Evolutionary conservation across 2,329 filamentous ascomycete genomes (phyloP), one percentile per base, ranked within the genome.

Genomic region (Hymenoscyphus linearis): DNA sequence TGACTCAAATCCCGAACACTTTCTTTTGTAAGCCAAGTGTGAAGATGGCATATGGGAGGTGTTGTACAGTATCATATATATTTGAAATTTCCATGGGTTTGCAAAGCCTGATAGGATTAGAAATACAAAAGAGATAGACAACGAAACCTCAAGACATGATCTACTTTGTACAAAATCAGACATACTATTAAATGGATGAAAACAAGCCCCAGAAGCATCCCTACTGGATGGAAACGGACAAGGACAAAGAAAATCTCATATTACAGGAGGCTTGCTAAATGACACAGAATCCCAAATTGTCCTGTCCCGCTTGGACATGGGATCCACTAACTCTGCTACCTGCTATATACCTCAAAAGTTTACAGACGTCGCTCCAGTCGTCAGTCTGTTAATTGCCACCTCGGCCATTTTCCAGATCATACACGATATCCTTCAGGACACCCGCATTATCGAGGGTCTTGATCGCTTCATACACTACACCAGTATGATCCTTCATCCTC

Each of bases 391-490:
- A 13, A 22, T 27, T 22, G 16, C 34, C 26, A 37, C 54, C 34
- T 5, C 25, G n/a, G 5, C 22, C 54, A 16, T 37, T 56, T 3
- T 55, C 55, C 34, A 64, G 52, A 26, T 66, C 64, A 47, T 66
- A 58, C 6, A 71, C 59, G n/a, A 78, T 67, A 37, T 79, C 74
- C 66, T 78, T 76, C 60, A 95, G 73, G 1, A 84, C 75, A 1
- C 84, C 85, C 68, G 87, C 86, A 62, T 86, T 84, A 0, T 88
- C 88, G 61, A 96, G 79, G 64, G 82, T 83, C 65, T 82, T 81
- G 52, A 93, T 74, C 86, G 90, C 93, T 40, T 75, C 78, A 67
- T 89, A 85, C 25, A 93, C 79, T 0, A 85, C 83, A 0, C 85
- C 84, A 0, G 84, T 86, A 69, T 89, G 90, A 69, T 96, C 89